These are phyloP conservation scores for Talaromyces atroroseus DNA, from an alignment of 2,329 filamentous ascomycete species.

Conservation along the genomic window DNA sequence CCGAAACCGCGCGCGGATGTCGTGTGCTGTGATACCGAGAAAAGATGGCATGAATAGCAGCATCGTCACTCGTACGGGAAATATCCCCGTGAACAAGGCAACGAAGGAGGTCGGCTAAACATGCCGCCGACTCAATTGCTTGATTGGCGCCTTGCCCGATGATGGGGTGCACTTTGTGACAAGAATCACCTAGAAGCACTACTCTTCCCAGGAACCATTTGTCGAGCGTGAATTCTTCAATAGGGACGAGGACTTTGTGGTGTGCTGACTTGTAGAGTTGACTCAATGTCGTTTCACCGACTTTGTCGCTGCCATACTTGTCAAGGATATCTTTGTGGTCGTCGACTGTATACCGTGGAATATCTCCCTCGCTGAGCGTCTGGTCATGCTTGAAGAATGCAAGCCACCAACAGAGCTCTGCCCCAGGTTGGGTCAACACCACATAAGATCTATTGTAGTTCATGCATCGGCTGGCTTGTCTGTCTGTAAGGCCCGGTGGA, in stretches of 20 bases:
- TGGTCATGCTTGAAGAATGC: constrained; percentile 22
- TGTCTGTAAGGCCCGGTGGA: constrained; percentile 7
- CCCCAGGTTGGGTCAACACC: constrained; percentile 4
- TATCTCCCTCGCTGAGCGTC: constrained; percentile 18
- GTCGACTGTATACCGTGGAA: constrained; percentile 28
- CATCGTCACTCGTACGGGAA: too few species aligned
- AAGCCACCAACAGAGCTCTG: constrained; percentile 16
- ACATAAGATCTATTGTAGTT: constrained; percentile 17
- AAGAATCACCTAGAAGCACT: constrained; percentile 38
- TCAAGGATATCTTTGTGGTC: constrained; percentile 26
- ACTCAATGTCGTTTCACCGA: constrained; percentile 20
- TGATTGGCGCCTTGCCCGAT: constrained; percentile 18
- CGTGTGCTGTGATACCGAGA: neutral
- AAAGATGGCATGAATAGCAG: neutral
- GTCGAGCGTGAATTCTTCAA: constrained; percentile 36
- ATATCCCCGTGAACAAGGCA: too few species aligned
- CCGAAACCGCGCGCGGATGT: neutral
- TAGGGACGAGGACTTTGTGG: constrained; percentile 20
- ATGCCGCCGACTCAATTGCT: constrained; percentile 17
- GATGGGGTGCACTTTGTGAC: constrained; percentile 34
- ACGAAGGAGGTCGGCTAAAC: constrained; percentile 11
- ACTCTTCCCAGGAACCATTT: constrained; percentile 38
- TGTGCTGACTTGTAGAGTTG: constrained; percentile 28
- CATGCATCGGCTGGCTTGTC: constrained; percentile 10
- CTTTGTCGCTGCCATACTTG: constrained; percentile 15